phyloP scores from a whole-genome alignment of 768 basidiomycete genomes.

The Termitomyces bulborhizus region DNA sequence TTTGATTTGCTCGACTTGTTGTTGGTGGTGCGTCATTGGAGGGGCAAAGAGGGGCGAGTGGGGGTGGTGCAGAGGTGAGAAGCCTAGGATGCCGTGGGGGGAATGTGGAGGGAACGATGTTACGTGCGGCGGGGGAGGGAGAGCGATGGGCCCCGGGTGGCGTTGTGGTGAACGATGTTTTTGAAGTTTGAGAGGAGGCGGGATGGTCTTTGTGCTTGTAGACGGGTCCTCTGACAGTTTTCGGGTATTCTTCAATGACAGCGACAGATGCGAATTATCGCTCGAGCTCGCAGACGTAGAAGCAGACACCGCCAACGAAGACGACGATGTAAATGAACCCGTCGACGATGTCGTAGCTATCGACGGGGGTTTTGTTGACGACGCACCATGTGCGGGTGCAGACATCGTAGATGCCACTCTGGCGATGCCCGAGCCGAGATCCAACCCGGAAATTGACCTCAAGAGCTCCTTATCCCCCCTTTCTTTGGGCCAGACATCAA shows the following conservation, averaged over 20 bases:
- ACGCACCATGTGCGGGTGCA: constrained; percentile 13
- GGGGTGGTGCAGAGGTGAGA: constrained; percentile 25
- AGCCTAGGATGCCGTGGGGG: constrained; percentile 18
- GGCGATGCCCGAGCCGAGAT: neutral
- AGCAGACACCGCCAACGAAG: constrained; percentile 7
- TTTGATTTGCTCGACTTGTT: constrained; percentile 16
- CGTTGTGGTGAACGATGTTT: constrained; percentile 25
- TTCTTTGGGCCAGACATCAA: neutral
- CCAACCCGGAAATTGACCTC: neutral
- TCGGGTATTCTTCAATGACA: neutral
- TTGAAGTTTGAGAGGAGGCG: constrained; percentile 20
- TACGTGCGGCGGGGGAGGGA: constrained; percentile 53
- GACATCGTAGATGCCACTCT: neutral
- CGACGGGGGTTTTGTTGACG: constrained; percentile 4
- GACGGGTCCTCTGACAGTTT: neutral
- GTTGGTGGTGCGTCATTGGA: too few relatives aligned
- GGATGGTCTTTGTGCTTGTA: constrained; percentile 26
- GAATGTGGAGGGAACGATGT: constrained; percentile 28
- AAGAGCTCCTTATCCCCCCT: neutral
- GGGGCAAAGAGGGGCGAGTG: constrained; percentile 25
- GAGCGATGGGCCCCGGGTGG: constrained; percentile 66
- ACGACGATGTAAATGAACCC: constrained; percentile 1
- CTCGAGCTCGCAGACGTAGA: constrained; percentile 4
- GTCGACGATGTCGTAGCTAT: neutral
- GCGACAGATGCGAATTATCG: neutral